Percentiles rank a stretch among this genome's conserved stretches.
phyloP scores from a whole-genome alignment of 306 rosid genomes.

The Acmispon strigosus region DNA sequence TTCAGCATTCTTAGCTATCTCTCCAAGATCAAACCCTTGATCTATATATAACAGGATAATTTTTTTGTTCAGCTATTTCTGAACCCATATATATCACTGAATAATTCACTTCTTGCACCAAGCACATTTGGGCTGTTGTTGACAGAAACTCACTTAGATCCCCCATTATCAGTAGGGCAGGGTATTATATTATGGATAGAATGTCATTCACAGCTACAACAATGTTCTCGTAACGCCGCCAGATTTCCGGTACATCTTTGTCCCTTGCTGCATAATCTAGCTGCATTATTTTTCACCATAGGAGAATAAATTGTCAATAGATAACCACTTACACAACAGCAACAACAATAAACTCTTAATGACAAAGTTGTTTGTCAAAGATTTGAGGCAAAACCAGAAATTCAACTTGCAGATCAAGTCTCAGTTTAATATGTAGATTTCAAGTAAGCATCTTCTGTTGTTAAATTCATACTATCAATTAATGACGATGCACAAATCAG shows the following conservation, averaged over 20 bases:
- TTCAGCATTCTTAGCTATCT: slow-evolving; percentile 1
- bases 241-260: slow-evolving; percentile 46
- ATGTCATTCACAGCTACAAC: slow-evolving; percentile 43
- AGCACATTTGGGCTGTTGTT: background rate
- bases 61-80: background rate
- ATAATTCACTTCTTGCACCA: background rate
- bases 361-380: background rate
- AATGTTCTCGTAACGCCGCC: slow-evolving; percentile 57
- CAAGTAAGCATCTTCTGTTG: background rate
- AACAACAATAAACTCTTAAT: background rate
- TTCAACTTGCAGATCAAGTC: background rate
- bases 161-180: background rate
- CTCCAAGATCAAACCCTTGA: background rate
- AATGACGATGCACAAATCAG: background rate
- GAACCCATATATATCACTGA: background rate
- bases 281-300: slow-evolving; percentile 38
- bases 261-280: slow-evolving; percentile 85
- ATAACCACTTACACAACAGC: background rate
- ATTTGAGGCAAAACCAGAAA: slow-evolving; percentile 10
- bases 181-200: slow-evolving; percentile 43
- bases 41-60: background rate
- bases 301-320: background rate
- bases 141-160: background rate
- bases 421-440: background rate
- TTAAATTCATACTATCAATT: background rate